Evolutionary conservation across 345 rosid species (phyloP).

Genomic region (Xanthoceras sorbifolium): DNA sequence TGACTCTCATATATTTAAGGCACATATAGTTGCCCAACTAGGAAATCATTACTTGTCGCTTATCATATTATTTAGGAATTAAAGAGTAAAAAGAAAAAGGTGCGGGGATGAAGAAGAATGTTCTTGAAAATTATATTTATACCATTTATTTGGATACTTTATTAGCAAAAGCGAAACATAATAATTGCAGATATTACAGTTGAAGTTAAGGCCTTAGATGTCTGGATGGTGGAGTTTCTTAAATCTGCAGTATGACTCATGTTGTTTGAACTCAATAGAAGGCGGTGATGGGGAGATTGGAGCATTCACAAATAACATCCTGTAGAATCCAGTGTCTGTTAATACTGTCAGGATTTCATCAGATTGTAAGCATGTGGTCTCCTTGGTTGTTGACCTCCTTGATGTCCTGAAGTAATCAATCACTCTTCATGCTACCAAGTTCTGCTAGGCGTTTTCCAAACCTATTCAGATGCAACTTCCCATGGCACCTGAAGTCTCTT

Average conservation of each 20-base stretch:
- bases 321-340: background rate
- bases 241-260: background rate
- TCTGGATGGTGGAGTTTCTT: background rate
- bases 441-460: background rate
- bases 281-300: background rate
- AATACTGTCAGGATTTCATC: background rate
- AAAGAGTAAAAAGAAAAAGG: background rate
- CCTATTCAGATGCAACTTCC: background rate
- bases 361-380: background rate
- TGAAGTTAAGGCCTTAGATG: background rate
- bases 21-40: background rate
- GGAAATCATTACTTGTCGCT: background rate
- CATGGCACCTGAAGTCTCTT: constrained; percentile 9
- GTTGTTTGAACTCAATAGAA: background rate
- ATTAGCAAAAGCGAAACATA: background rate
- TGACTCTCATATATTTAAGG: background rate
- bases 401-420: background rate
- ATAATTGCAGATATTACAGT: background rate
- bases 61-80: background rate
- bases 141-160: background rate
- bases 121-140: no score
- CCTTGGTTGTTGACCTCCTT: background rate
- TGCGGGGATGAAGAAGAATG: background rate
- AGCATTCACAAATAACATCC: background rate
- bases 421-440: background rate